Evolutionary conservation across 148 eudicot genomes (phyloP), one percentile per base, ranked within the genome.

Genomic region (Simmondsia chinensis): DNA sequence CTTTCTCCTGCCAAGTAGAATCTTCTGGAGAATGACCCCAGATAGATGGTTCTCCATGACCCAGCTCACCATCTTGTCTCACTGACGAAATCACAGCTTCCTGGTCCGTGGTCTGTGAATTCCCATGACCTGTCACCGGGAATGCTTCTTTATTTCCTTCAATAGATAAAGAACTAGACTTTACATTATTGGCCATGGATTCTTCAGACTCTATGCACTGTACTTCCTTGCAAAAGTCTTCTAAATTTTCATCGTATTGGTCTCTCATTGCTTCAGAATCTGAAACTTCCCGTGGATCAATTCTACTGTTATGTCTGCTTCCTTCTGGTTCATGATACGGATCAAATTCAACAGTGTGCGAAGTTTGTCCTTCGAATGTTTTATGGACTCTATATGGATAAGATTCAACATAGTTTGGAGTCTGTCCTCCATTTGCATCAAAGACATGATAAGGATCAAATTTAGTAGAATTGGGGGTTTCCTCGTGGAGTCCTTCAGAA

Each of bases 181-280:
- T 52, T 30, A 46, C 9, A 31, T 48, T 17, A 36, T 28, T 43
- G 27, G 49, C 35, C 32, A 30, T 41, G 31, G 61, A 48, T 19
- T 66, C 72, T 56, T 67, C 66, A 44, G 60, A 56, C 52, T 74
- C 95, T 22, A 86, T 69, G 65, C 99, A 91, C 25, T 73, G 74
- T 59, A 86, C 99, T 45, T 79, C 94, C 71, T 63, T 72, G 72
- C 94, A 82, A 40, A 69, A 16, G 42, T 79, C 79, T 22, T 79
- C 86, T 25, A 70, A 64, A 23, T 61, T 50, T 48, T 36, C 57
- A 37, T 63, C 46, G n/a, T n/a, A n/a, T n/a, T n/a, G n/a, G n/a
- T n/a, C n/a, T n/a, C n/a, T n/a, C n/a, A n/a, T n/a, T n/a, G n/a
- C n/a, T n/a, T n/a, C n/a, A n/a, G n/a, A n/a, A n/a, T n/a, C n/a